Conservation (phyloP, 1,284 basidiomycete genomes). For the Rhodotorula mucilaginosa region DNA sequence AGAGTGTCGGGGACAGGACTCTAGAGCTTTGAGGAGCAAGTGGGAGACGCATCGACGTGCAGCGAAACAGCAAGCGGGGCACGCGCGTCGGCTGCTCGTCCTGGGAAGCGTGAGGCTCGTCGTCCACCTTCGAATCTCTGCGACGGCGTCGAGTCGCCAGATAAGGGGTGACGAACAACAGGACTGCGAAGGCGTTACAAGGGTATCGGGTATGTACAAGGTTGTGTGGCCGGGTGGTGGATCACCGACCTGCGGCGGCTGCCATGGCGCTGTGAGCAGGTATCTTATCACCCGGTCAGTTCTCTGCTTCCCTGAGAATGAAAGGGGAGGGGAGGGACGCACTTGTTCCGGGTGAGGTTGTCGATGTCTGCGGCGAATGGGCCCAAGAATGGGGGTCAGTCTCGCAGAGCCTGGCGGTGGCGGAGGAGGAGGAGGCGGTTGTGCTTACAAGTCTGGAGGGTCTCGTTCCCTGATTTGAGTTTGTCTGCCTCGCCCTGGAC, state of each 20-base stretch:
- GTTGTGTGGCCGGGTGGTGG: too few relatives aligned
- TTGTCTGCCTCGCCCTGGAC: conserved; percentile 74
- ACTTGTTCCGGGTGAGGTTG: conserved; percentile 62
- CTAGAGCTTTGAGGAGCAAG: too few relatives aligned
- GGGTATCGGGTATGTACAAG: not conserved
- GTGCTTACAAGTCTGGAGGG: conserved; percentile 64
- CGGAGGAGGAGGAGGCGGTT: too few relatives aligned
- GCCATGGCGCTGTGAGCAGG: conserved; percentile 10
- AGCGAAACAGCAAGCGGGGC: too few relatives aligned
- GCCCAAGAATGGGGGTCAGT: too few relatives aligned
- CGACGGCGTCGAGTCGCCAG: too few relatives aligned
- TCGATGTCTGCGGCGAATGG: conserved; percentile 59
- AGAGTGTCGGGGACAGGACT: too few relatives aligned
- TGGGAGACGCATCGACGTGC: too few relatives aligned
- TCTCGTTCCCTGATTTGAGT: conserved; percentile 71
- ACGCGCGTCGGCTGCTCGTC: too few relatives aligned
- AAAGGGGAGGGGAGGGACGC: not conserved
- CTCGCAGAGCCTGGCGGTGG: too few relatives aligned
- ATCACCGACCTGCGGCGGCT: conserved; percentile 6
- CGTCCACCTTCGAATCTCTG: too few relatives aligned
- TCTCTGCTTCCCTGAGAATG: not conserved
- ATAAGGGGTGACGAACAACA: not conserved
- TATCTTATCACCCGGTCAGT: not conserved
- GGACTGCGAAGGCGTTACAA: not conserved
- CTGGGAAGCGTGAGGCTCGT: too few relatives aligned